phyloP scores from a whole-genome alignment of 1,284 basidiomycete genomes.

The Cerioporus squamosus region DNA sequence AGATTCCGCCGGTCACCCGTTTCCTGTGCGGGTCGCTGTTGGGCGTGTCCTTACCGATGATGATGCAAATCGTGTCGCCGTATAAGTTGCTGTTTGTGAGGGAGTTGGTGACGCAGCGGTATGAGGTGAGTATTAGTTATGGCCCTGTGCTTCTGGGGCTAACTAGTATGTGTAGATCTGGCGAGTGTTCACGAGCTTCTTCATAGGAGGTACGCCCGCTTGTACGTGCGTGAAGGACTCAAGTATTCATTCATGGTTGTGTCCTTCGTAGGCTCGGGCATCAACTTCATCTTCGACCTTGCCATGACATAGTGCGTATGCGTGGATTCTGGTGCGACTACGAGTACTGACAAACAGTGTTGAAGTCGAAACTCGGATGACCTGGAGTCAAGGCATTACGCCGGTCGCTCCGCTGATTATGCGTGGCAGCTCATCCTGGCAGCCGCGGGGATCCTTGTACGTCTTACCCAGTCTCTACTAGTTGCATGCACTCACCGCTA shows the following conservation, averaged over 20 bases:
- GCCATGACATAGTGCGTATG: conserved; percentile 72
- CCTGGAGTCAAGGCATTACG: conserved; percentile 68
- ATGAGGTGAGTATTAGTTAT: conserved; percentile 51
- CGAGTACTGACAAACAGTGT: neutral
- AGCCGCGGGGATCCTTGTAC: conserved; percentile 41
- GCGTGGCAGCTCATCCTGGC: conserved; percentile 76
- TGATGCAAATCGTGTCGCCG: conserved; percentile 59
- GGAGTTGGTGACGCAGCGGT: conserved; percentile 47
- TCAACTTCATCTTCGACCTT: conserved; percentile 75
- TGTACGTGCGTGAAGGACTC: neutral
- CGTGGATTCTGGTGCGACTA: too few relatives aligned
- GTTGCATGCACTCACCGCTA: neutral
- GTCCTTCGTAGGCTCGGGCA: conserved; percentile 48
- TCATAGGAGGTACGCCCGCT: conserved; percentile 64
- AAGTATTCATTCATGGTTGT: neutral
- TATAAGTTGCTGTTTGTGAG: conserved; percentile 64
- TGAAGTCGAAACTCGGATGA: conserved; percentile 64
- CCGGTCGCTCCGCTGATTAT: conserved; percentile 66
- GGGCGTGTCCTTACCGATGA: conserved; percentile 62
- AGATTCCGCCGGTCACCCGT: conserved; percentile 88
- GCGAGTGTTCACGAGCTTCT: conserved; percentile 80
- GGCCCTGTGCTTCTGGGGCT: neutral
- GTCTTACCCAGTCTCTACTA: neutral
- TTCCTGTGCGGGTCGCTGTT: conserved; percentile 67
- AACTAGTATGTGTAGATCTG: conserved; percentile 57